Evolutionary conservation across 1,284 basidiomycete species (phyloP), one percentile per base, ranked within the genome.

Genomic region (Cutaneotrichosporon sp.): DNA sequence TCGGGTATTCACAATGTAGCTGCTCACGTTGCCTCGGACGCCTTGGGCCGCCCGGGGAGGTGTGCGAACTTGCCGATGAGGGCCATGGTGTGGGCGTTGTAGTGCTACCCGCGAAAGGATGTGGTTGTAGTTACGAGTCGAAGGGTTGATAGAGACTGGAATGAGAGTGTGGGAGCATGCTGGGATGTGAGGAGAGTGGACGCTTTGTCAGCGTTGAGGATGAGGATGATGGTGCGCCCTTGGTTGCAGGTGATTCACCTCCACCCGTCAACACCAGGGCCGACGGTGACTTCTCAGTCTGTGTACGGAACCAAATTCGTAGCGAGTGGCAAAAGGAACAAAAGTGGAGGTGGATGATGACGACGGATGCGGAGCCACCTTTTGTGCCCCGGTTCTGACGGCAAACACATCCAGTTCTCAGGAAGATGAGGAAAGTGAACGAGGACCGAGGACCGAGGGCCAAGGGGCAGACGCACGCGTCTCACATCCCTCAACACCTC

Each of bases 11-110:
- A n/a, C n/a, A 29, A 16, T 22, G 29, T 4, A 27, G n/a, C 47
- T n/a, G 16, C 76, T 72, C 34, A 76, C 78, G 72, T 70, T 8
- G 80, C 80, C 56, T 79, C 71, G 38, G 78, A 73, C 4, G 78
- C 72, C 31, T 67, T 64, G 0, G 75, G 72, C 42, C 75, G 67
- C 47, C 76, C 76, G 36, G 67, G 71, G 45, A 81, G 69, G 57
- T 80, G 78, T 59, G 79, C 77, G 54, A 73, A 80, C 31, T 77
- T 54, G 27, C 67, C 71, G 22, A 80, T 71, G 22, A 78, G 69
- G 22, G 75, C 52, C 60, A 61, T 61, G 22, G 38, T 43, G 33
- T n/a, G 8, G 25, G 14, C 18, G 18, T 11, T 53, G 34, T 7
- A n/a, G 9, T 29, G 51, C n/a, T 53, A 7, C 18, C 5, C 24